phyloP scores from a whole-genome alignment of 2,329 filamentous ascomycete species.

The Phyllosticta citriasiana region DNA sequence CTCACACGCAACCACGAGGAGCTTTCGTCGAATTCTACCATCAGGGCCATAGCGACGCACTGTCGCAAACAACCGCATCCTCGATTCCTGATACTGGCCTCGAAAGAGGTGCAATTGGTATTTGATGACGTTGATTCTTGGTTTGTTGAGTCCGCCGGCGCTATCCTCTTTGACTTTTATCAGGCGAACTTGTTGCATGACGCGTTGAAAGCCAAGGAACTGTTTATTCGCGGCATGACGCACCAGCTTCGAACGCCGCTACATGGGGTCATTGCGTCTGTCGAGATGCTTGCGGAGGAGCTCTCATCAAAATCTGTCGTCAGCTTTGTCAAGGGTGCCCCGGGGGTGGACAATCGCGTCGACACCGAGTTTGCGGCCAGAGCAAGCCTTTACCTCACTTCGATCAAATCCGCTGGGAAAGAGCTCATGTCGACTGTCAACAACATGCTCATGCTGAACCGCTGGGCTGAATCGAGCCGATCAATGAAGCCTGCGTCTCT shows the following conservation, averaged over 20 bases:
- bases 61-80: constrained; percentile 25
- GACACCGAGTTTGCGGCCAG: constrained; percentile 11
- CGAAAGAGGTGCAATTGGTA: constrained; percentile 32
- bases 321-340: neutral
- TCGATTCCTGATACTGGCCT: constrained; percentile 30
- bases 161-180: constrained; percentile 28
- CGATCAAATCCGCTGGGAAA: constrained; percentile 32
- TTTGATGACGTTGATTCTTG: constrained; percentile 40
- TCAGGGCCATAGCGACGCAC: constrained; percentile 30
- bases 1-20: constrained; percentile 24
- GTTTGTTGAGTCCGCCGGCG: constrained; percentile 35
- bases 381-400: constrained; percentile 20
- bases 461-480: constrained; percentile 28
- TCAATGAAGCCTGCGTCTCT: constrained; percentile 16
- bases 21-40: constrained; percentile 18
- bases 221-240: constrained; percentile 36
- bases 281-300: constrained; percentile 35
- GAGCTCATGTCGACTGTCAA: constrained; percentile 38
- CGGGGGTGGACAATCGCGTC: neutral
- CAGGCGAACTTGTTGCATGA: constrained; percentile 32
- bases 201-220: constrained; percentile 35
- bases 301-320: constrained; percentile 13
- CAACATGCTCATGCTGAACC: constrained; percentile 34
- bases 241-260: constrained; percentile 41
- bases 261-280: constrained; percentile 36